Base-by-base conservation (phyloP, 148 eudicot genomes). In the Silene latifolia region DNA sequence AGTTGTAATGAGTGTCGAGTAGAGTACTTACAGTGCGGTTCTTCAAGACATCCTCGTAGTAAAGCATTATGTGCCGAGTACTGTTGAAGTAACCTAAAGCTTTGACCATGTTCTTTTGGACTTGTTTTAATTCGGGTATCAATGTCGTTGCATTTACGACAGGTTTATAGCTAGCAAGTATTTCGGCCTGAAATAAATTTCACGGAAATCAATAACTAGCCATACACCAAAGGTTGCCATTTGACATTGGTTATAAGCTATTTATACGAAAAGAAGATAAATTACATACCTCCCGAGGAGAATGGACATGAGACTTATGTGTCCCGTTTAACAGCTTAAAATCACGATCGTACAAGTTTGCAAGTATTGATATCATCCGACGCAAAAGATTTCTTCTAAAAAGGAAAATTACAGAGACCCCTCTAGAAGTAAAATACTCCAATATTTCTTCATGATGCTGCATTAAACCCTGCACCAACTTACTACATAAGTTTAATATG, bases 231-330 rank as follows among this genome's bases (percentile, higher is more conserved):
- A 8, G 57, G 27, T 32, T 56, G 61, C 20, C 42, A 4, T 21
- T 32, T 56, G 61, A 19, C 42, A 4, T 21, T 59, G 66, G 66
- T 54, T 24, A 56, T 48, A 39, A 39, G 44, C 44, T 13, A 11
- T 15, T 11, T n/a, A 21, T 27, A 69, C 77, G 75, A 67, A 71
- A 74, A 76, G 73, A 70, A 59, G 69, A 59, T 61, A 70, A 71
- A 60, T 75, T 44, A 68, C 71, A 70, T 64, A 91, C 97, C 94
- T 92, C 98, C 2, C 80, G 82, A 73, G 84, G 75, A 39, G 98
- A 89, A 79, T 93, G 98, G 77, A 88, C 91, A 48, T 93, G 98
- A 68, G 98, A 90, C 76, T 88, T 90, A 74, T 93, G 98, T n/a
- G 86, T 90, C 79, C 96, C 96, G 60, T 91, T 91, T 53, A 93